These are phyloP conservation scores for Aspergillus caelatus DNA, from an alignment of 2,329 filamentous ascomycete genomes.

Conservation along the genomic window DNA sequence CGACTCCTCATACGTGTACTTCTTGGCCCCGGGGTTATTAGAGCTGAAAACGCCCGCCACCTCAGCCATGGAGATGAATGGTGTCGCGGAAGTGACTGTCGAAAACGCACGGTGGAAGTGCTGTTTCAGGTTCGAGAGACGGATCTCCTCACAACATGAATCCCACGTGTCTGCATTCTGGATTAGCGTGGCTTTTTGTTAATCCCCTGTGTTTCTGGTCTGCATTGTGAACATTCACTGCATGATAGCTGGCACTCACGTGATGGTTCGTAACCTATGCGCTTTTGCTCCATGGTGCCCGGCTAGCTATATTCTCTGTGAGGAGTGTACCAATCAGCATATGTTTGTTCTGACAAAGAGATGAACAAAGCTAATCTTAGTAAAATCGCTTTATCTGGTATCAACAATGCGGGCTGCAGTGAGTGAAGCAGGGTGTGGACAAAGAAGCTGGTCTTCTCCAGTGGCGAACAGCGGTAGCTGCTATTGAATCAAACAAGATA, in stretches of 20 bases:
- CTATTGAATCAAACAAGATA: not conserved
- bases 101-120: not conserved
- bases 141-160: not conserved
- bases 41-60: not conserved
- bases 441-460: not conserved
- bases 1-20: not conserved
- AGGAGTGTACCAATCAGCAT: not conserved
- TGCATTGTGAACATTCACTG: not conserved
- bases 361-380: not conserved
- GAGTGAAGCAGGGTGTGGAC: not conserved
- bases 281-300: not conserved
- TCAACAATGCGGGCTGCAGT: not conserved
- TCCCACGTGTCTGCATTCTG: not conserved
- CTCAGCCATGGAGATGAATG: not conserved
- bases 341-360: not conserved
- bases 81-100: not conserved
- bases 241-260: conserved; percentile 14
- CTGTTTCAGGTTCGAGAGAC: not conserved
- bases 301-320: not conserved
- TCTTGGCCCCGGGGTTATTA: not conserved
- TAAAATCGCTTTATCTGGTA: not conserved
- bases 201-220: not conserved
- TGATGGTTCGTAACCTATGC: conserved; percentile 23
- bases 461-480: not conserved
- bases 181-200: not conserved